Evolutionary conservation across 129 eudicot species (phyloP), one percentile per base, ranked within the genome.

Genomic region (Saussurea involucrata): DNA sequence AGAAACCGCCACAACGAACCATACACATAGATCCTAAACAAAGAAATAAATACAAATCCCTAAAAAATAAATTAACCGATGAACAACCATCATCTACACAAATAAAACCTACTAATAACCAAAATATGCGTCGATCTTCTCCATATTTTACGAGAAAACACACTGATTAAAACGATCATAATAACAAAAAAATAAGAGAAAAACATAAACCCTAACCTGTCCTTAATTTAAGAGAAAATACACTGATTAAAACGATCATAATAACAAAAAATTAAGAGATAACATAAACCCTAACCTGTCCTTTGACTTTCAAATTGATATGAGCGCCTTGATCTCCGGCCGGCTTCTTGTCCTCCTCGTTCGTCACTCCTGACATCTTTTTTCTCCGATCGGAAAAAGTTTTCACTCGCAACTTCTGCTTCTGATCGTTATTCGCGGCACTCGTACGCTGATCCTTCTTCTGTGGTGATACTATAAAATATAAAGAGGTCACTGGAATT

Each of bases 301-400:
- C 86, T 76, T 85, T 82, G 8, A 85, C 89, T 69, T 85, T 85
- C 69, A 85, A 72, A 78, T 85, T 85, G 76, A 85, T 85, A 58
- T 82, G 86, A n/a, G 79, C 89, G 0, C 84, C 79, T 73, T 77
- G 81, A 82, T 85, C 89, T 20, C 76, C 89, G 71, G 58, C 81
- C 13, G 89, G 89, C 72, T 85, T 85, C 84, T 70, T 85, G 53
- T 85, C 89, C 72, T 85, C 89, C 24, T 85, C 89, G 75, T 74
- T 82, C 10, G 76, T 49, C 0, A 75, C 75, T 24, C 86, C 84
- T 27, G 86, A 82, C 84, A 85, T 85, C 40, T 32, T 76, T 60
- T 63, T 17, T 6, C 69, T 49, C 70, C 71, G 69, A 67, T 79
- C 65, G 75, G 29, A 34, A 24, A 18, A 32, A 29, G 10, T 42